Evolutionary conservation across 2,329 filamentous ascomycete genomes (phyloP), one percentile per base, ranked within the genome.

Genomic region (Sclerotinia trifoliorum): DNA sequence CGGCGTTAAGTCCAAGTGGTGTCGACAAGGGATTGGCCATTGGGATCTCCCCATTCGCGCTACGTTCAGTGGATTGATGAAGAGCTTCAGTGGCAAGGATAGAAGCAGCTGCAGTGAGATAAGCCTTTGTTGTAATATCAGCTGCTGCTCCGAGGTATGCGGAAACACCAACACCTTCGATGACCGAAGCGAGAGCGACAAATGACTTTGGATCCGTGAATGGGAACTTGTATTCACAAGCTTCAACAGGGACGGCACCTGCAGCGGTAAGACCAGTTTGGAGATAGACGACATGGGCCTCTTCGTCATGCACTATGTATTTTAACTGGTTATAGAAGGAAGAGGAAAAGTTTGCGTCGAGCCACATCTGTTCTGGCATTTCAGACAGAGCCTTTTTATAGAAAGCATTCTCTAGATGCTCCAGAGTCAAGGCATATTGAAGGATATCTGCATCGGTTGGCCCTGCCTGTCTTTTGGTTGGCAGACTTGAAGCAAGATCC

Each of bases 21-120:
- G 84, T 82, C 67, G 89, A 88, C 68, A 88, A 88, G 13, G 87
- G 78, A 71, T 86, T 83, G 0, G 88, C 80, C 73, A 86, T 87
- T 4, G 87, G 85, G 10, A 78, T 78, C 72, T 86, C 77, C 63
- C 80, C 78, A 29, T 82, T 77, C 17, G 80, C 80, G 48, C 79
- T 78, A 64, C 88, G 85, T 68, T 89, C 79, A 78, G 87, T 88
- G 3, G 88, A 80, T 11, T 85, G 84, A 79, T 91, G 88, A n/a
- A 88, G 83, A 49, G 88, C 84, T 75, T 90, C 88, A 60, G 89
- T 85, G 51, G 86, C 86, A 48, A 91, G 80, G 74, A 91, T 87
- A 66, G 84, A 83, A n/a, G 84, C 88, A 0, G 88, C 88, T 6
- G 84, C 84, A 0, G 84, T 85, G 48, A 90, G 79, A 77, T 88